Evolutionary conservation across 75 land plant genomes (phyloP).

Genomic region (Chamaecyparis obtusa): DNA sequence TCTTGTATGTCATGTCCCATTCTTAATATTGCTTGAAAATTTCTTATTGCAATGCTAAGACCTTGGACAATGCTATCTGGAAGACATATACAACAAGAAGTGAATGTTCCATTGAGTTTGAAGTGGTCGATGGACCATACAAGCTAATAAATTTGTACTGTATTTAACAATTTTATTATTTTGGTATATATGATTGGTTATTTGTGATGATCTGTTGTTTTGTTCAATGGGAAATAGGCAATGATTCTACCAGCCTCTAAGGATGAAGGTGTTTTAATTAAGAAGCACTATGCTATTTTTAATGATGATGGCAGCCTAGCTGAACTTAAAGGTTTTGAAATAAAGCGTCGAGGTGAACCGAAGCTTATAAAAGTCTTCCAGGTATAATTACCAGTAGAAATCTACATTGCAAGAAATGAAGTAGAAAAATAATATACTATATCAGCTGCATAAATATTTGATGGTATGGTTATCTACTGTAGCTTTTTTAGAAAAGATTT

Average conservation of each 20-base stretch:
- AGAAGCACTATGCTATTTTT: conserved; percentile 98
- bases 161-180: background rate
- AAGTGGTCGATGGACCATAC: conserved; percentile 99
- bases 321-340: conserved; percentile 98
- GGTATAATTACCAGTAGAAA: conserved; percentile 34
- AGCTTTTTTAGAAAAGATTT: background rate
- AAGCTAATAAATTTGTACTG: conserved; percentile 50
- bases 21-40: background rate
- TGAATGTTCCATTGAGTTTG: conserved; percentile 99
- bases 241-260: conserved; percentile 99
- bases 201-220: conserved; percentile 6
- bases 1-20: background rate
- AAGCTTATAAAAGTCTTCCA: conserved; percentile 99
- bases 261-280: conserved; percentile 95
- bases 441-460: background rate
- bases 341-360: conserved; percentile 97
- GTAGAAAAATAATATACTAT: background rate
- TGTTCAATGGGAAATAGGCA: conserved; percentile 44
- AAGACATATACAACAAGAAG: conserved; percentile 83
- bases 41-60: conserved; percentile 36
- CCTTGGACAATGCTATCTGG: conserved; percentile 61
- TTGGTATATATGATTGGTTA: background rate
- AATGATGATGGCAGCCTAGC: conserved; percentile 98
- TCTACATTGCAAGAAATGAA: background rate
- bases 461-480: background rate